phyloP scores from a whole-genome alignment of 495 filamentous ascomycete genomes.

The Apiosordaria backusii region DNA sequence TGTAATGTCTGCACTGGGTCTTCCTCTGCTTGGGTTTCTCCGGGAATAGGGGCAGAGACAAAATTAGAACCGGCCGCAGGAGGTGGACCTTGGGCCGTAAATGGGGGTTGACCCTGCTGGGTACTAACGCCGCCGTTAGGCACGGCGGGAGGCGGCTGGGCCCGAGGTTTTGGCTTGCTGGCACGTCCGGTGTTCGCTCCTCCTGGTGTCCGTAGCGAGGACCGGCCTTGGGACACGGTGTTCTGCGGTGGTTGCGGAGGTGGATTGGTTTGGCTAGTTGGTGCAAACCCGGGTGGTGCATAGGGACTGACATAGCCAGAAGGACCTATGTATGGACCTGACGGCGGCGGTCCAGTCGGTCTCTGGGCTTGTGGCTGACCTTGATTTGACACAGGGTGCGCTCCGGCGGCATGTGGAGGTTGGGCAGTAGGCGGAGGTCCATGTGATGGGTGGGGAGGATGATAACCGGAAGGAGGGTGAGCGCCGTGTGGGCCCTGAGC shows the following conservation, averaged over 20 bases:
- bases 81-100: neutral
- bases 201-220: neutral
- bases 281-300: slow-evolving; percentile 2
- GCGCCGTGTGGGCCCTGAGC: neutral
- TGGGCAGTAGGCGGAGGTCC: neutral
- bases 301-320: slow-evolving; percentile 7
- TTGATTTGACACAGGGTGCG: neutral
- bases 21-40: neutral
- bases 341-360: neutral
- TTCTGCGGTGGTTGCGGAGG: slow-evolving; percentile 3
- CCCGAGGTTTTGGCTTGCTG: neutral
- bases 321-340: slow-evolving; percentile 1
- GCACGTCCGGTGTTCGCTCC: neutral
- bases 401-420: neutral
- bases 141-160: neutral
- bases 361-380: slow-evolving; percentile 5
- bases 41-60: neutral
- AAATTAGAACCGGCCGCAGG: neutral
- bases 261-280: neutral
- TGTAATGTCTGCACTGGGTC: neutral
- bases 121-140: neutral
- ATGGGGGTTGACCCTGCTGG: neutral
- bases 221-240: neutral
- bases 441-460: neutral
- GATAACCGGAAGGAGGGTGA: neutral